Evolutionary conservation across 2,329 filamentous ascomycete species (phyloP).

Genomic region (Volutella citrinella): DNA sequence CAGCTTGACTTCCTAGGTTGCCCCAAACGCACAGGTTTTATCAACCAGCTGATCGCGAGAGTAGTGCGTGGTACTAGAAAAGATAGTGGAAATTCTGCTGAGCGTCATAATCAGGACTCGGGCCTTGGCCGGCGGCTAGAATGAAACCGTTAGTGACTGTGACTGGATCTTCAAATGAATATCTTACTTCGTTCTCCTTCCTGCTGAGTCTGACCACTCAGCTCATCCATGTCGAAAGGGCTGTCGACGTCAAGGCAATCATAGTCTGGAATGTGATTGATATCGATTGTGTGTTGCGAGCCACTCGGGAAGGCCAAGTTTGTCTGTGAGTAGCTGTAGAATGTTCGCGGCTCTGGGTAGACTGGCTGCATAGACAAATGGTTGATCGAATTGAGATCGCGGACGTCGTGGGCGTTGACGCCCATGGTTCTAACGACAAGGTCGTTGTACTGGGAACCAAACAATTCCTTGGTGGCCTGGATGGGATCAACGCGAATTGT

Average conservation of each 20-base stretch:
- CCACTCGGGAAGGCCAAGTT: background rate
- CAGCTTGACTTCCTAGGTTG: no score
- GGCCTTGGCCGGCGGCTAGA: no score
- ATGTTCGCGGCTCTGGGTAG: conserved; percentile 1
- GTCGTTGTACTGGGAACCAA: conserved; percentile 12
- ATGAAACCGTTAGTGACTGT: background rate
- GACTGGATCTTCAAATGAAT: background rate
- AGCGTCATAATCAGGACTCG: no score
- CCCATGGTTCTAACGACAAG: background rate
- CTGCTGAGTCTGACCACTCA: background rate
- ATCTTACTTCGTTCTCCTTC: conserved; percentile 3
- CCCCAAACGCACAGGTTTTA: no score
- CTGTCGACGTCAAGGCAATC: conserved; percentile 3
- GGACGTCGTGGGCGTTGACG: background rate
- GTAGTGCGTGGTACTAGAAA: no score
- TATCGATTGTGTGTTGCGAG: background rate
- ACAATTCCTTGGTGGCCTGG: conserved; percentile 18
- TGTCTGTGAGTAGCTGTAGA: conserved; percentile 1
- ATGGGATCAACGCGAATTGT: conserved; percentile 13
- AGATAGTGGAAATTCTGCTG: no score
- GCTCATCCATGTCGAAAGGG: conserved; percentile 1
- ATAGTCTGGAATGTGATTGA: background rate
- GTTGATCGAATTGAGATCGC: background rate
- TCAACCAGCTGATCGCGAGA: no score
- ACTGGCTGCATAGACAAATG: background rate